Evolutionary conservation across 2,329 filamentous ascomycete genomes (phyloP), one percentile per base, ranked within the genome.

Genomic region (Aspergillus novofumigatus): DNA sequence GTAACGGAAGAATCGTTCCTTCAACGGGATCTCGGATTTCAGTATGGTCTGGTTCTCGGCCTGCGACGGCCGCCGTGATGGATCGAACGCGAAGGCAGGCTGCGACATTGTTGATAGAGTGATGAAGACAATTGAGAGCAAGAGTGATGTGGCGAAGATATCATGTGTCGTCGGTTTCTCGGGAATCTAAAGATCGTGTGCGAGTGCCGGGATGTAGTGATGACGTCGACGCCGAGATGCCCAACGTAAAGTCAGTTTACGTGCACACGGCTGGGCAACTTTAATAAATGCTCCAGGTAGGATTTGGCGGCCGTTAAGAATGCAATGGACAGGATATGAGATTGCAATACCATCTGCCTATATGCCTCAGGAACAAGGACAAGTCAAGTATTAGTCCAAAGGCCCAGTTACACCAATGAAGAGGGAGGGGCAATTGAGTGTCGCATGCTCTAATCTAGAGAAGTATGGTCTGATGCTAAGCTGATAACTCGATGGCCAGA

Each of bases 1-100:
- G 70, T 91, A 88, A 65, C 86, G 85, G 72, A 93, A 92, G 78
- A 96, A 96, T 41, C 85, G 85, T 69, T 93, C 88, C 64, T 92
- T 94, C 56, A 85, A 75, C 57, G 75, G 70, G 9, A 75, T 70
- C 45, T 76, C 74, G 3, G 69, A 65, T 56, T 70, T 75, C 5
- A 65, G 66, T 51, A 69, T 64, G 7, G 64, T 69, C 50, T 73
- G 69, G 45, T 71, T 71, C 35, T 71, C 68, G 26, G 70, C 67
- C 52, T 65, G 59, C 28, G 73, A 74, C 17, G 69, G 58, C 50
- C 69, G 65, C 35, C 69, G 68, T 14, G 59, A 54, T 23, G 68
- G 60, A 9, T 68, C 63, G n/a, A 68, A 47, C 26, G 68, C 65
- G n/a, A 68, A 47, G 21, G 67, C 66, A 6, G 69, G 49, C 26